These are phyloP conservation scores for Suillus discolor DNA, from an alignment of 768 basidiomycete species.

Conservation along the genomic window DNA sequence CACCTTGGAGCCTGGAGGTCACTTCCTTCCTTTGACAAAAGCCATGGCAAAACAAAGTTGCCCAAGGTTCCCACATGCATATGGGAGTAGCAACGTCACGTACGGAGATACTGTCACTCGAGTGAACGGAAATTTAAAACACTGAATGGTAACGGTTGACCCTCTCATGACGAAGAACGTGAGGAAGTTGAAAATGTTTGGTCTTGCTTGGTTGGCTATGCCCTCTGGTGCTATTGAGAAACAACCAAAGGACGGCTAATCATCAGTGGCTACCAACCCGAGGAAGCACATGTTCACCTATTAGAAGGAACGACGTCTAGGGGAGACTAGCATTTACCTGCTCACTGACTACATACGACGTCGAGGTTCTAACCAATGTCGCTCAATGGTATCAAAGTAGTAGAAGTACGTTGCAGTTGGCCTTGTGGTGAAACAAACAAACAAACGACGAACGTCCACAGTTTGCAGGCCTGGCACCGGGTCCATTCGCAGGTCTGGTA, in stretches of 20 bases:
- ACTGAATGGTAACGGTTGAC: too few species aligned
- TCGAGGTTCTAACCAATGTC: conserved; percentile 38
- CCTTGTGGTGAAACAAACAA: background rate
- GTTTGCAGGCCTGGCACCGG: conserved; percentile 85
- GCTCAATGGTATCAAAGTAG: conserved; percentile 49
- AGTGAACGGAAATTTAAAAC: too few species aligned
- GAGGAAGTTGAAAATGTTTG: conserved; percentile 5
- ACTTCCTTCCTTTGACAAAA: too few species aligned
- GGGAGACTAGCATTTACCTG: background rate
- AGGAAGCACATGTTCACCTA: background rate
- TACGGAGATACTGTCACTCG: too few species aligned
- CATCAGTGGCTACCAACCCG: background rate
- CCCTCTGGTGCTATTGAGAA: too few species aligned
- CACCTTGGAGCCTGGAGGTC: too few species aligned
- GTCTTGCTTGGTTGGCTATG: conserved; percentile 8
- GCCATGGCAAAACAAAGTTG: too few species aligned
- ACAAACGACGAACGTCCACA: conserved; percentile 27
- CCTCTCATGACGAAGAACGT: too few species aligned
- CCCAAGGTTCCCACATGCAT: too few species aligned
- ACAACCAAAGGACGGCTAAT: background rate
- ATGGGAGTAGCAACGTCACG: too few species aligned
- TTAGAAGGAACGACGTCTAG: background rate
- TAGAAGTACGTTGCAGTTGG: conserved; percentile 39
- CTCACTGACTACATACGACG: background rate
- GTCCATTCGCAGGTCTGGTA: conserved; percentile 76